Evolutionary conservation across 495 filamentous ascomycete species (phyloP).

Genomic region (Xylaria cubensis): DNA sequence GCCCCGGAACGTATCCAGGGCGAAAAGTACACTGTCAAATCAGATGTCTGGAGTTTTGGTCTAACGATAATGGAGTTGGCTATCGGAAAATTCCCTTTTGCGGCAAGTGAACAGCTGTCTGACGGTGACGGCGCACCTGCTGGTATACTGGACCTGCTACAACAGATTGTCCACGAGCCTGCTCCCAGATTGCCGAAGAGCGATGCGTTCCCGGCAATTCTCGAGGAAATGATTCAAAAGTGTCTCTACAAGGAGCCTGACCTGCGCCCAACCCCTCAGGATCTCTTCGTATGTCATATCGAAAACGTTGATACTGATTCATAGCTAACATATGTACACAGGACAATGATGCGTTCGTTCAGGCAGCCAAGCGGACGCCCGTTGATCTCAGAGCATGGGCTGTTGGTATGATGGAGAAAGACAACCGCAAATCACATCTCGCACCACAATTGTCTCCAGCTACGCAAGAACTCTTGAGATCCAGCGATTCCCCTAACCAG

Average conservation of each 20-base stretch:
- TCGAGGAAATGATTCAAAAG: constrained; percentile 96
- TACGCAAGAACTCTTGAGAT: constrained; percentile 63
- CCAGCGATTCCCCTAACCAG: constrained; percentile 57
- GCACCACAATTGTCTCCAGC: constrained; percentile 68
- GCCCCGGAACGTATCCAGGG: constrained; percentile 97
- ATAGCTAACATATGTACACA: constrained; percentile 46
- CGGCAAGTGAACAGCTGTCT: constrained; percentile 70
- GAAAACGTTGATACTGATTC: not conserved
- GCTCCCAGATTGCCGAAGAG: constrained; percentile 93
- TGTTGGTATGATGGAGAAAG: constrained; percentile 83
- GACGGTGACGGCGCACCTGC: constrained; percentile 78
- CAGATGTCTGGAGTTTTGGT: constrained; percentile 99
- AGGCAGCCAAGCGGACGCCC: constrained; percentile 91
- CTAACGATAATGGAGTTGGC: constrained; percentile 94
- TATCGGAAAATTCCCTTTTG: constrained; percentile 95
- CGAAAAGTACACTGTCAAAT: constrained; percentile 95
- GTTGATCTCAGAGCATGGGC: constrained; percentile 92
- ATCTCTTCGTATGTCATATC: constrained; percentile 68
- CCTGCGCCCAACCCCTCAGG: constrained; percentile 86
- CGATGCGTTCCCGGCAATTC: constrained; percentile 91
- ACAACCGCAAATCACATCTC: constrained; percentile 92
- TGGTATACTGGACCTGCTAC: constrained; percentile 93
- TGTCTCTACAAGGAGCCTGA: constrained; percentile 89
- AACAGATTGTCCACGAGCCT: constrained; percentile 97
- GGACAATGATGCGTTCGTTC: constrained; percentile 92